Base-by-base conservation (phyloP, 2,329 filamentous ascomycete genomes). In the Fusarium newnesense region DNA sequence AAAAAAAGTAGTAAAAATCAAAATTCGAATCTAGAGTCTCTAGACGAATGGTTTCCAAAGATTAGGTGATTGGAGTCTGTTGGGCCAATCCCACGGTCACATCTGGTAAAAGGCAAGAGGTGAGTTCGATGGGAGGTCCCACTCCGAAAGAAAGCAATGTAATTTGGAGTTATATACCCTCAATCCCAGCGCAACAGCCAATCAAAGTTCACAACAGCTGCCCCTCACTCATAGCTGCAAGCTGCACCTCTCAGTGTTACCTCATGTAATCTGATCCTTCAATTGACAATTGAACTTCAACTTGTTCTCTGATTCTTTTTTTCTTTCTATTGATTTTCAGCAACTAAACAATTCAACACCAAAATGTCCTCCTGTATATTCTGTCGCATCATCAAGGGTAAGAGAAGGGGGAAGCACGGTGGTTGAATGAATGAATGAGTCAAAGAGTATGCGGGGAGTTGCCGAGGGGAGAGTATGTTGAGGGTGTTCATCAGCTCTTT, bases 311-410 rank as follows among this genome's bases (percentile, higher is more conserved):
- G 32, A 26, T 36, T 36, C 18, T 39, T 19, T 47, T 43, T 30
- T 9, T 10, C 6, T 26, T 9, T 10, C 6, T 26, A 34, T 47
- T 19, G 18, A n/a, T 19, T 16, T 18, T 15, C 18, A 10, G 7
- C 43, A 24, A 39, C 46, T 28, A 16, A 15, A 28, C 9, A 36
- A 30, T 15, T 24, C 4, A 10, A 44, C 21, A 9, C 18, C 54
- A 68, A 47, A 24, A 77, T 76, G 75, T 58, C 72, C 28, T 65
- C 92, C 72, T 99, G 96, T 82, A 94, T 98, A 80, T 99, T 99
- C 87, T 99, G 96, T 89, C 97, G 94, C 84, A 98, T 99, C 81
- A 93, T 99, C 86, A 97, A 97, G 89, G 96, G 96, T 87, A 80
- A 74, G 73, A 69, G 36, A 54, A 26, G 36, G 34, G 36, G 40